phyloP scores from a whole-genome alignment of 441 rosid genomes.

The Melastoma candidum region DNA sequence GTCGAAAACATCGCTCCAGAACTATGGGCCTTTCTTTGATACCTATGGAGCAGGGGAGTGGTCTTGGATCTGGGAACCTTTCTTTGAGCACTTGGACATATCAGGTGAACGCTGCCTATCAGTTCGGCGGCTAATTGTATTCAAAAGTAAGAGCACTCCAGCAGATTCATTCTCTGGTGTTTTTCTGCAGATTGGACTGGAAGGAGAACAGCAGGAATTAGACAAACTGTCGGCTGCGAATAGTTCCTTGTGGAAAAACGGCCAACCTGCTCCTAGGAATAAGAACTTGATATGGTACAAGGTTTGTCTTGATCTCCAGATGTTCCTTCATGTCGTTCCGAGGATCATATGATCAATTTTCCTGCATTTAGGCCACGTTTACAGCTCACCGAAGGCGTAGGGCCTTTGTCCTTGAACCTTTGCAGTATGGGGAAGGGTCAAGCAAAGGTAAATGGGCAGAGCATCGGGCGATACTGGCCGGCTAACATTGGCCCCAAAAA shows the following conservation, averaged over 20 bases:
- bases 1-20: conserved; percentile 17
- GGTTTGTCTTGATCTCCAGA: conserved; percentile 15
- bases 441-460: conserved; percentile 62
- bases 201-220: conserved; percentile 54
- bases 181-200: conserved; percentile 41
- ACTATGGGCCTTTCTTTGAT: conserved; percentile 63
- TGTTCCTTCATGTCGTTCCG: neutral
- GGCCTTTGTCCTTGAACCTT: conserved; percentile 50
- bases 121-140: neutral
- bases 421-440: conserved; percentile 65
- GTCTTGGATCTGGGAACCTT: conserved; percentile 22
- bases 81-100: conserved; percentile 45
- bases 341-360: neutral
- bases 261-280: conserved; percentile 28
- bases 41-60: conserved; percentile 51
- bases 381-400: conserved; percentile 37
- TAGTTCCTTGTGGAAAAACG: conserved; percentile 43
- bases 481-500: conserved; percentile 39
- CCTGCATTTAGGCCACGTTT: conserved; percentile 28
- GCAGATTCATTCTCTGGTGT: conserved; percentile 1
- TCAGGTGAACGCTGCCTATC: conserved; percentile 29
- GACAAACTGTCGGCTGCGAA: conserved; percentile 30
- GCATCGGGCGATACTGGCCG: conserved; percentile 60
- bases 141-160: neutral
- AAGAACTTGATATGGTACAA: conserved; percentile 59